Percentiles rank a stretch among this genome's conserved stretches.
Conservation (phyloP, 192 early-diverging fungal species). For the Allomyces macrogynus region DNA sequence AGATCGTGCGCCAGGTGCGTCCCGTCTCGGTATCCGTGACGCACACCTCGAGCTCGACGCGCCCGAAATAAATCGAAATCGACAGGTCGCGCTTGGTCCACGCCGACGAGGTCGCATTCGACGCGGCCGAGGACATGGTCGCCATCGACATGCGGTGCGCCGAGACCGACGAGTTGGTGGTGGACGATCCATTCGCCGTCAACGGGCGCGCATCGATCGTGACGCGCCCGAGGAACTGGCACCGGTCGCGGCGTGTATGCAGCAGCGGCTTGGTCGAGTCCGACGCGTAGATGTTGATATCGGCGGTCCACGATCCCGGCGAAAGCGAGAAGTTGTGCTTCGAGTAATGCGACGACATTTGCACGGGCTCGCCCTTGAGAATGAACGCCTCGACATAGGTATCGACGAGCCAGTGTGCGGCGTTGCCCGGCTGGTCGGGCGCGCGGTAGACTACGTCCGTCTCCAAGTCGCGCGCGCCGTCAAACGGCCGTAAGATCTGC, state of each 20-base stretch:
- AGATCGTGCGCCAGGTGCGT: background rate
- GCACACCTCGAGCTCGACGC: background rate
- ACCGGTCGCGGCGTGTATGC: background rate
- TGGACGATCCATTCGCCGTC: background rate
- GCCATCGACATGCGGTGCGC: background rate
- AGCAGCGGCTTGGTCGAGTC: background rate
- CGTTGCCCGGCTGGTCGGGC: background rate
- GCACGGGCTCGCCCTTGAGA: background rate
- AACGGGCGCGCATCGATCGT: background rate
- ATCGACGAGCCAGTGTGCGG: background rate
- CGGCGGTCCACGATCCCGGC: background rate
- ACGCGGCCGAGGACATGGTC: background rate
- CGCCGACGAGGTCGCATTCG: background rate
- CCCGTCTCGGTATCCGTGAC: slow-evolving; percentile 1
- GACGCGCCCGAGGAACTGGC: background rate
- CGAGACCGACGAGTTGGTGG: background rate
- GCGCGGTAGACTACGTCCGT: background rate
- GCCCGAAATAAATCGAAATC: background rate
- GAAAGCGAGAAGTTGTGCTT: background rate
- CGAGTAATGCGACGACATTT: background rate
- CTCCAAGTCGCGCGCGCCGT: background rate
- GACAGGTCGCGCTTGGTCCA: background rate
- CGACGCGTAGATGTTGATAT: background rate
- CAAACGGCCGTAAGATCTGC: background rate
- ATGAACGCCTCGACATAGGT: background rate